These are phyloP conservation scores for Neofusicoccum kwambonambiense DNA, from an alignment of 2,329 filamentous ascomycete species.

Conservation along the genomic window DNA sequence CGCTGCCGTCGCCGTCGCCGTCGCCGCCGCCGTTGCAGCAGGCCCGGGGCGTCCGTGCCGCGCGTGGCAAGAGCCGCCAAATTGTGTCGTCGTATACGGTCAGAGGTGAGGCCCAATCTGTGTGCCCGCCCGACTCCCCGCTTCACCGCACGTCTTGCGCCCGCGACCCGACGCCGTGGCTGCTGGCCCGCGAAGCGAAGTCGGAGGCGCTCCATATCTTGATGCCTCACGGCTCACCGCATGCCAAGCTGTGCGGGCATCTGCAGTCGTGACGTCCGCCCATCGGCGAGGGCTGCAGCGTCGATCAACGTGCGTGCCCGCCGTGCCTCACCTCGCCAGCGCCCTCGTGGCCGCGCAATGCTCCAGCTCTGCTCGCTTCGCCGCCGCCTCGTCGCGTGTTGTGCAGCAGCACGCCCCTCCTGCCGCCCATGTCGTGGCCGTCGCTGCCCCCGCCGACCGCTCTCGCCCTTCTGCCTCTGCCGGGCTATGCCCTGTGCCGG, in stretches of 20 bases:
- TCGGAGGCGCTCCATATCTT: background rate
- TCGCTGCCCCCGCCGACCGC: no score
- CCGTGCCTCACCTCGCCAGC: background rate
- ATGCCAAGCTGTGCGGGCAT: background rate
- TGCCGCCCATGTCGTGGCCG: no score
- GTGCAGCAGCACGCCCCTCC: background rate
- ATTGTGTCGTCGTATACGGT: background rate
- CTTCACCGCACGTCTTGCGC: background rate
- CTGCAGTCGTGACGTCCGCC: background rate
- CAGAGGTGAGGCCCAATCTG: slow-evolving; percentile 8
- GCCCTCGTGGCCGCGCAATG: background rate
- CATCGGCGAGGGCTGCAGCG: background rate
- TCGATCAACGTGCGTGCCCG: background rate
- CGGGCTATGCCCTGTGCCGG: background rate
- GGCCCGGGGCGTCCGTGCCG: background rate
- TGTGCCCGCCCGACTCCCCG: background rate
- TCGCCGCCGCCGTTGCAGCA: no score
- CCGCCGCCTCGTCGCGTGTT: background rate
- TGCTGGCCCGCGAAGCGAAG: background rate
- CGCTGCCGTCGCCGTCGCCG: no score
- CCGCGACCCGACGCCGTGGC: background rate
- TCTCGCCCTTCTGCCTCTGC: no score
- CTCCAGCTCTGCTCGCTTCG: background rate
- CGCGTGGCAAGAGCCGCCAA: slow-evolving; percentile 9
- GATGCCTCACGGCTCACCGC: slow-evolving; percentile 3